Conservation (phyloP, 352 stramenopile species). For the Globisporangium iwayamae region DNA sequence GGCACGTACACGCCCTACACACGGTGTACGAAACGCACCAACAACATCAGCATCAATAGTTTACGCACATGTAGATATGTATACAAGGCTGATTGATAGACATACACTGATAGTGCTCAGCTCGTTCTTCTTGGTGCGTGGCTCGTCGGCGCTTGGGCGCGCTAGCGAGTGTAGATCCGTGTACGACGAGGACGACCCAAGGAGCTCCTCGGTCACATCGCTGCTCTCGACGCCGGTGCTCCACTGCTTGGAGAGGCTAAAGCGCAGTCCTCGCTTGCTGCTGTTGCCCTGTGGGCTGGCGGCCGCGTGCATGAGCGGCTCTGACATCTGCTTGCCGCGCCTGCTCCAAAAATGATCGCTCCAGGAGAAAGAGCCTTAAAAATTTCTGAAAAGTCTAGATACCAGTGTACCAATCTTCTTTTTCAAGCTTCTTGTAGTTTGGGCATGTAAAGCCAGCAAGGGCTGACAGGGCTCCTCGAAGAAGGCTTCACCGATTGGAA, state of each 20-base stretch:
- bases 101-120: slow-evolving; percentile 43
- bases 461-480: too few species aligned
- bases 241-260: slow-evolving; percentile 15
- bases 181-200: slow-evolving; percentile 26
- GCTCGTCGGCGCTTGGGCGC: slow-evolving; percentile 8
- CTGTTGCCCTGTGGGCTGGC: slow-evolving; percentile 1
- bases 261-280: slow-evolving; percentile 5
- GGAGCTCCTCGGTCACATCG: background rate
- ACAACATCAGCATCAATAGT: background rate
- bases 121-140: slow-evolving; percentile 22
- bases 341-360: background rate
- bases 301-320: slow-evolving; percentile 29
- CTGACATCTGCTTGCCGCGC: slow-evolving; percentile 9
- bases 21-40: background rate
- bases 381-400: too few species aligned
- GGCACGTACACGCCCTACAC: slow-evolving; percentile 79
- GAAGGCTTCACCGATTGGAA: too few species aligned
- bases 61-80: background rate
- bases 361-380: too few species aligned
- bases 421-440: too few species aligned
- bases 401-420: too few species aligned
- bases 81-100: background rate
- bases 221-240: slow-evolving; percentile 1
- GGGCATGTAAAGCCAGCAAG: too few species aligned
- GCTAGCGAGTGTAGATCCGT: slow-evolving; percentile 40